These are phyloP conservation scores for Fusarium pilosicola DNA, from an alignment of 2,329 filamentous ascomycete genomes.

Conservation along the genomic window DNA sequence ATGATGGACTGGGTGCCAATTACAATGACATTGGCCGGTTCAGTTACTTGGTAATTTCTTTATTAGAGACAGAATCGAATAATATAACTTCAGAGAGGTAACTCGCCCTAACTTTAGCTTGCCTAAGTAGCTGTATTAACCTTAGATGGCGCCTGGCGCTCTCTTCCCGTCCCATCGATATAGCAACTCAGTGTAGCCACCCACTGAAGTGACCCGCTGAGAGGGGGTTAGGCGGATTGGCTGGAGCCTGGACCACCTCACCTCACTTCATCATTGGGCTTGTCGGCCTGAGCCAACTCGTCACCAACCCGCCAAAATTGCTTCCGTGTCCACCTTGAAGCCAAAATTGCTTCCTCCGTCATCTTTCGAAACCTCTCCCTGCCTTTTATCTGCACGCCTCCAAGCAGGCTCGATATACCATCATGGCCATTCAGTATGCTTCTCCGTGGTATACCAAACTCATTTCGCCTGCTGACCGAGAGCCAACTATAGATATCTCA, in stretches of 20 bases:
- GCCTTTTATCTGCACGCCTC: conserved; percentile 35
- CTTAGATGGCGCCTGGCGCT: not conserved
- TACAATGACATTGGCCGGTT: not conserved
- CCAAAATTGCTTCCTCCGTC: conserved; percentile 40
- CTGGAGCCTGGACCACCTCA: conserved; percentile 11
- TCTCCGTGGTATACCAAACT: conserved; percentile 14
- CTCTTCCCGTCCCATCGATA: not conserved
- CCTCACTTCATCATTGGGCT: conserved; percentile 20
- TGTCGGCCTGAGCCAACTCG: conserved; percentile 30
- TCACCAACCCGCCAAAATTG: conserved; percentile 46
- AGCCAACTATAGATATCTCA: conserved; percentile 78
- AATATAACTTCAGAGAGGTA: not conserved
- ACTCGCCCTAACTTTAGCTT: not conserved
- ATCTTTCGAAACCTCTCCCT: conserved; percentile 26
- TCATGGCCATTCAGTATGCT: conserved; percentile 59
- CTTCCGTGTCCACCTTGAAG: conserved; percentile 42
- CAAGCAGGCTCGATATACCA: conserved; percentile 40
- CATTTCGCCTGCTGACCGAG: conserved; percentile 34
- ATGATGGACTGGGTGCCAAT: not conserved
- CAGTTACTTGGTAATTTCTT: not conserved
- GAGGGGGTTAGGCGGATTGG: not conserved
- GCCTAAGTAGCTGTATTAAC: not conserved
- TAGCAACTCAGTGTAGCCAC: not conserved
- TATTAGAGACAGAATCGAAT: not conserved
- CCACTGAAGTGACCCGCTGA: conserved; percentile 5